Evolutionary conservation across 2,329 filamentous ascomycete species (phyloP).

Genomic region (Colletotrichum coccodes): DNA sequence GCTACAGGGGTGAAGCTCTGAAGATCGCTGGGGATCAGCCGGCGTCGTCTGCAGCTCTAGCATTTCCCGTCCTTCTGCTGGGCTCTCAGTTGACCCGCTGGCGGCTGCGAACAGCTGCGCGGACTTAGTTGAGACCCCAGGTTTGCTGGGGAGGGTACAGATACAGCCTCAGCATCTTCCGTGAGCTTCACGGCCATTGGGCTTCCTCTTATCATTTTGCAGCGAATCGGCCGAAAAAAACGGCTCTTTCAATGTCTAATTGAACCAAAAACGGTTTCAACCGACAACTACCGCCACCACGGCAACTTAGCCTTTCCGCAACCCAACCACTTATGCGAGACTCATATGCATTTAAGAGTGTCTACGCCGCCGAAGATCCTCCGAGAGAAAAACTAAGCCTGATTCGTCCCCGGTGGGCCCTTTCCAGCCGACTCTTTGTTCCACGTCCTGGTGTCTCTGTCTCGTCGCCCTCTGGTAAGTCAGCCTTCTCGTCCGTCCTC

Average conservation of each 20-base stretch:
- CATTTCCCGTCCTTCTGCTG: background rate
- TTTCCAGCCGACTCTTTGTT: conserved; percentile 29
- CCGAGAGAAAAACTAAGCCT: background rate
- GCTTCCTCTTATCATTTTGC: background rate
- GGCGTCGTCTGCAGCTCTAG: conserved; percentile 14
- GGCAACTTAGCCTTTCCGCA: too few relatives aligned
- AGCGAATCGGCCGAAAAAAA: background rate
- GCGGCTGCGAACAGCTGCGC: conserved; percentile 8
- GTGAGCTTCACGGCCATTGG: background rate
- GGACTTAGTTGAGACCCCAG: background rate
- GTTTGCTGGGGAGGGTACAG: background rate
- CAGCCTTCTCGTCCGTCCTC: conserved; percentile 6
- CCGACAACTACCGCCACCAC: background rate
- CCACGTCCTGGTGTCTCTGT: conserved; percentile 10
- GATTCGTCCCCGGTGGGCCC: background rate
- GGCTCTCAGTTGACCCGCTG: conserved; percentile 13
- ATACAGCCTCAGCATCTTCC: background rate
- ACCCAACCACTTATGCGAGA: background rate
- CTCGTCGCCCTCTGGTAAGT: conserved; percentile 21
- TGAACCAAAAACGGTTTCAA: background rate
- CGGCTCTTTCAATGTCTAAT: background rate
- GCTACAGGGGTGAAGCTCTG: conserved; percentile 32
- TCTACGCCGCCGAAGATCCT: background rate
- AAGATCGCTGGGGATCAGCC: conserved; percentile 25
- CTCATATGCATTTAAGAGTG: conserved; percentile 11